These are phyloP conservation scores for Gamsiella multidivaricata DNA, from an alignment of 192 early-diverging fungal genomes.

Conservation along the genomic window DNA sequence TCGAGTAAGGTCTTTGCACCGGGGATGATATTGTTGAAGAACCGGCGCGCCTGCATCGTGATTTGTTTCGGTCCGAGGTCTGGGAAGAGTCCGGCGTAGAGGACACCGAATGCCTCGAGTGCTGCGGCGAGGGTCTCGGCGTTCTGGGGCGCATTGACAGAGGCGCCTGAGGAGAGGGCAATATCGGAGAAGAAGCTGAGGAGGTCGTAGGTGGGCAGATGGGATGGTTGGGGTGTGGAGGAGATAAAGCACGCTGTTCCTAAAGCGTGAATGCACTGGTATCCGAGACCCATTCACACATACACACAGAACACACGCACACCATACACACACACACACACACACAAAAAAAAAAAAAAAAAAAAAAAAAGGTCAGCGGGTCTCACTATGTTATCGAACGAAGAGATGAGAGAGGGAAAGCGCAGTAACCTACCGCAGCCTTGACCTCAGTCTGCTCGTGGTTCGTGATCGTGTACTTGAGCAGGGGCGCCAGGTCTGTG, in stretches of 20 bases:
- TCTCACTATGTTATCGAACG: too few species aligned
- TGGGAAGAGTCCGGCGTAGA: conserved; percentile 50
- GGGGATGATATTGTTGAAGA: conserved; percentile 60
- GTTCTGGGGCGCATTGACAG: conserved; percentile 47
- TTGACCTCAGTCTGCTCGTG: conserved; percentile 58
- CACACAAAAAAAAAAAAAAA: neutral
- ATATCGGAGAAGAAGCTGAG: conserved; percentile 54
- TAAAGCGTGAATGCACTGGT: conserved; percentile 49
- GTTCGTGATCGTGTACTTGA: conserved; percentile 61
- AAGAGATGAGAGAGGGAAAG: neutral
- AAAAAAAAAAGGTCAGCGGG: neutral
- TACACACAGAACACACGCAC: too few species aligned
- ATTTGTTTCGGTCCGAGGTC: conserved; percentile 32
- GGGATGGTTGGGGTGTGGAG: conserved; percentile 46
- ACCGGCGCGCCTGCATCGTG: conserved; percentile 41
- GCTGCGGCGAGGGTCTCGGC: conserved; percentile 36
- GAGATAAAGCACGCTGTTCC: conserved; percentile 54
- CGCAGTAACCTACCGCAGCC: conserved; percentile 43
- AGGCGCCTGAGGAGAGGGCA: conserved; percentile 37
- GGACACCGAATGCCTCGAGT: conserved; percentile 46
- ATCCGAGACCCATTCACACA: neutral
- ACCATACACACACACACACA: too few species aligned
- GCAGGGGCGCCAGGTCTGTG: conserved; percentile 54
- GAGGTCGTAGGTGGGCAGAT: conserved; percentile 48
- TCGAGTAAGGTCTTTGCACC: conserved; percentile 66